These are phyloP conservation scores for Talaromyces sp. DNA, from an alignment of 2,329 filamentous ascomycete species.

Conservation along the genomic window DNA sequence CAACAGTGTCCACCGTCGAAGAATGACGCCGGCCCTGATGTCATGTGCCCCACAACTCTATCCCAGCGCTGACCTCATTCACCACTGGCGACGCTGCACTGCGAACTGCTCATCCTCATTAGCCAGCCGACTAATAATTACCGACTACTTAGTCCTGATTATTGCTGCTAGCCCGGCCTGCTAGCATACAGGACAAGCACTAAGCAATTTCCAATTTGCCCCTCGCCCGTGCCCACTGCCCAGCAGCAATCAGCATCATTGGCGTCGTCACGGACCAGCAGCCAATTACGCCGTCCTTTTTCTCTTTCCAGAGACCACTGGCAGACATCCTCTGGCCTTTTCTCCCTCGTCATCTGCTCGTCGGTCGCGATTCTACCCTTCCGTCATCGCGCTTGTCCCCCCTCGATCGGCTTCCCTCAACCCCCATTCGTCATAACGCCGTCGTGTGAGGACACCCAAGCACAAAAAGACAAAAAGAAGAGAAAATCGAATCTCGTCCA, in stretches of 20 bases:
- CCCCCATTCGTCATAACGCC: neutral
- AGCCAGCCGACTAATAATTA: no score
- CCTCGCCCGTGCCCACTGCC: neutral
- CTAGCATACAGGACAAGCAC: no score
- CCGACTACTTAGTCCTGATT: neutral
- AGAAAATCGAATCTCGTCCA: neutral
- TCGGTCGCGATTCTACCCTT: neutral
- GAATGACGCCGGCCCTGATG: conserved; percentile 2
- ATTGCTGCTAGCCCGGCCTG: neutral
- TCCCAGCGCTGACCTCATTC: conserved; percentile 1
- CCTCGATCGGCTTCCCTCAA: neutral
- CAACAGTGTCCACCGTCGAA: no score
- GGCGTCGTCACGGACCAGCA: neutral
- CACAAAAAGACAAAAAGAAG: neutral
- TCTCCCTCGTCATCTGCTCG: neutral
- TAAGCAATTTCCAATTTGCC: neutral
- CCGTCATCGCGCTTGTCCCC: neutral
- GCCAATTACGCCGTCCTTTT: neutral
- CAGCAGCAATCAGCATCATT: neutral
- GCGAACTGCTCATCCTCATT: no score
- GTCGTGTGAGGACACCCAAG: neutral
- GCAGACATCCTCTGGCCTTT: neutral
- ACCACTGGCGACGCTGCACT: neutral
- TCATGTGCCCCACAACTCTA: conserved; percentile 1
- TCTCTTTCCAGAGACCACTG: neutral